phyloP scores from a whole-genome alignment of 192 early-diverging fungal species.

The Coemansia sp. region DNA sequence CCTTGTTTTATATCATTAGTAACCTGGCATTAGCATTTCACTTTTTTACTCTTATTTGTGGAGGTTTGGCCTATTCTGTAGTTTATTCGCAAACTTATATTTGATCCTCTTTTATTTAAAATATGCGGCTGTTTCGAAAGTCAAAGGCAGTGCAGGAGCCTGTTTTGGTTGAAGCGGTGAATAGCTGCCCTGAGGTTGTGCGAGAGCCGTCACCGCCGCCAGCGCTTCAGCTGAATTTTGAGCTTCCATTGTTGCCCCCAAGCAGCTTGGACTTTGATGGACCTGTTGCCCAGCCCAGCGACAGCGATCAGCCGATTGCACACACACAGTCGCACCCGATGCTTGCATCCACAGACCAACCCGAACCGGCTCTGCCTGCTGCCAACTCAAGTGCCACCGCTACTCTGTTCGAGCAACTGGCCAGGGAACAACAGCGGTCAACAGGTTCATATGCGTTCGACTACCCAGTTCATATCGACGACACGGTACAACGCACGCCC shows the following conservation, averaged over 20 bases:
- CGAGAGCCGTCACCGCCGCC: conserved; percentile 20
- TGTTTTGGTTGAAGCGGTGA: background rate
- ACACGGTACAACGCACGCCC: background rate
- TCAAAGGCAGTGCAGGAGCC: conserved; percentile 27
- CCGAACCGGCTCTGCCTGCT: background rate
- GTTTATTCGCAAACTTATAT: background rate
- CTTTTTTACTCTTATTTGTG: background rate
- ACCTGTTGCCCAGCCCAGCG: background rate
- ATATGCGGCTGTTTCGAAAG: conserved; percentile 51
- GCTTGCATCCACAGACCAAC: background rate
- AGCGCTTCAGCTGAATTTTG: conserved; percentile 37
- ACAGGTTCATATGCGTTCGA: background rate
- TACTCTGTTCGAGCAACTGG: background rate
- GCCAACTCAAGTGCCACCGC: background rate
- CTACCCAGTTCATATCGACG: background rate
- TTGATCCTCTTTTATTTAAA: background rate
- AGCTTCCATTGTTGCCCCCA: conserved; percentile 24
- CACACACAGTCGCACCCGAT: background rate
- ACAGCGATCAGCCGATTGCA: background rate
- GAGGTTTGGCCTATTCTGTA: background rate
- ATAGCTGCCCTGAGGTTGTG: background rate
- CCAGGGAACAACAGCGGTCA: background rate
- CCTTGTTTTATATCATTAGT: conserved; percentile 12
- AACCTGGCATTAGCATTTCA: background rate
- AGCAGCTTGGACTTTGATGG: conserved; percentile 10